phyloP scores from a whole-genome alignment of 805 yeast genomes.

The Hanseniaspora valbyensis region DNA sequence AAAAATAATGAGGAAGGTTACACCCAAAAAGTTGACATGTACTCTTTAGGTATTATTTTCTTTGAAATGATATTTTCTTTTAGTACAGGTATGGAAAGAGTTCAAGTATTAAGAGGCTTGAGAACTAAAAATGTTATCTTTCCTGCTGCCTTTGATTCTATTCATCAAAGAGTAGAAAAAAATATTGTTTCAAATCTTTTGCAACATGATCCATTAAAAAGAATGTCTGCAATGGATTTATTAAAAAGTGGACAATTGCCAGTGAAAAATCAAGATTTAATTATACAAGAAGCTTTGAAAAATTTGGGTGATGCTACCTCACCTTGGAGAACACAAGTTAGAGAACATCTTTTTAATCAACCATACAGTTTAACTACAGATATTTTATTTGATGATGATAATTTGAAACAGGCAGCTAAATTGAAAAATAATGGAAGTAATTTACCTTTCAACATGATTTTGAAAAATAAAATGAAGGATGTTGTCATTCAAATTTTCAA shows the following conservation, averaged over 20 bases:
- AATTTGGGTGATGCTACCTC: slow-evolving; percentile 82
- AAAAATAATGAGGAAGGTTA: slow-evolving; percentile 52
- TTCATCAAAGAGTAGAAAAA: slow-evolving; percentile 46
- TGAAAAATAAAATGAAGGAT: slow-evolving; percentile 49
- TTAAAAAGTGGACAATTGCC: slow-evolving; percentile 77
- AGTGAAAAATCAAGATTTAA: slow-evolving; percentile 78
- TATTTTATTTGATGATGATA: slow-evolving; percentile 56
- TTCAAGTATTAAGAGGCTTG: slow-evolving; percentile 52
- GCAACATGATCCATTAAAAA: slow-evolving; percentile 62
- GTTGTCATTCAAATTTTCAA: slow-evolving; percentile 54
- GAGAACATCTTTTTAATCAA: slow-evolving; percentile 74
- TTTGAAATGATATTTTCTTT: slow-evolving; percentile 86
- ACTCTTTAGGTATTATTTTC: slow-evolving; percentile 85
- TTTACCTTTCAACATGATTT: slow-evolving; percentile 37
- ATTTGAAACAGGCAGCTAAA: slow-evolving; percentile 19
- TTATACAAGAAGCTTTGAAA: slow-evolving; percentile 76
- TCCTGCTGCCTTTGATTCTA: slow-evolving; percentile 54
- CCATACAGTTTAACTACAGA: slow-evolving; percentile 79
- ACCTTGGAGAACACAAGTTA: slow-evolving; percentile 87
- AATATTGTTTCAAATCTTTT: slow-evolving; percentile 56
- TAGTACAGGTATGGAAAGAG: slow-evolving; percentile 91
- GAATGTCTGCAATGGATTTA: slow-evolving; percentile 73
- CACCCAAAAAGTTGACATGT: slow-evolving; percentile 91
- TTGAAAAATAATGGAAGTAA: slow-evolving; percentile 18
- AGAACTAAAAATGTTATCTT: slow-evolving; percentile 52